phyloP scores from a whole-genome alignment of 495 filamentous ascomycete species.

The Neurospora sp. region DNA sequence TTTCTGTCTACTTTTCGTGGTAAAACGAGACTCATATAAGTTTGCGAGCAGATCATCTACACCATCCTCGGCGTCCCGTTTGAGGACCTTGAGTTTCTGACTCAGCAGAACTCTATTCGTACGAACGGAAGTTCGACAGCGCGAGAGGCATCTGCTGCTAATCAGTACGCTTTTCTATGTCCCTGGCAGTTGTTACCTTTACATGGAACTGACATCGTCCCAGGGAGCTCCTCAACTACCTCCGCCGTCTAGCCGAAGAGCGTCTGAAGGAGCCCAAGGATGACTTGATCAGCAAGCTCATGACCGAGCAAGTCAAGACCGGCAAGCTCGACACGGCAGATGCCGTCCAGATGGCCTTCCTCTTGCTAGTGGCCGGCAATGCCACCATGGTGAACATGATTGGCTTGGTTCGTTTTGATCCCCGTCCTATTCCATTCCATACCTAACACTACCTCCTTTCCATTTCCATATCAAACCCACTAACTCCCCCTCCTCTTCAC shows the following conservation, averaged over 20 bases:
- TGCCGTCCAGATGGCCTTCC: conserved; percentile 32
- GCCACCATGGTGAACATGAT: conserved; percentile 42
- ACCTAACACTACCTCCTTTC: not conserved
- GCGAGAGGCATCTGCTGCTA: conserved; percentile 28
- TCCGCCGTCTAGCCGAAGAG: conserved; percentile 26
- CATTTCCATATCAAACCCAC: not conserved
- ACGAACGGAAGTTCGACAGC: conserved; percentile 34
- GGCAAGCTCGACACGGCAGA: conserved; percentile 29
- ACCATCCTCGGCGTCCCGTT: conserved; percentile 36
- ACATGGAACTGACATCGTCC: not conserved
- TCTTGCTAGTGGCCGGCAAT: conserved; percentile 37
- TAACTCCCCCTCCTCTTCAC: not conserved
- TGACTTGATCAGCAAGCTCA: conserved; percentile 34
- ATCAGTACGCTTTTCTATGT: conserved; percentile 10
- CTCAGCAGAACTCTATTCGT: conserved; percentile 30
- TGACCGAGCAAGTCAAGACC: conserved; percentile 26
- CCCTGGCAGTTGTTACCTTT: too few species aligned
- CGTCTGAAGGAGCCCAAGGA: conserved; percentile 24
- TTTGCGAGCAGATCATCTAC: conserved; percentile 32
- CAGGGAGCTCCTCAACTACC: conserved; percentile 29
- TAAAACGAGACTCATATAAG: too few species aligned
- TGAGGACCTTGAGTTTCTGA: conserved; percentile 33
- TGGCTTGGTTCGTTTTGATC: conserved; percentile 18
- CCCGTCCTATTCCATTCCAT: too few species aligned
- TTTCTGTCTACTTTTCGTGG: too few species aligned